Evolutionary conservation across 345 rosid species (phyloP), one percentile per base, ranked within the genome.

Genomic region (Ceriops decandra): DNA sequence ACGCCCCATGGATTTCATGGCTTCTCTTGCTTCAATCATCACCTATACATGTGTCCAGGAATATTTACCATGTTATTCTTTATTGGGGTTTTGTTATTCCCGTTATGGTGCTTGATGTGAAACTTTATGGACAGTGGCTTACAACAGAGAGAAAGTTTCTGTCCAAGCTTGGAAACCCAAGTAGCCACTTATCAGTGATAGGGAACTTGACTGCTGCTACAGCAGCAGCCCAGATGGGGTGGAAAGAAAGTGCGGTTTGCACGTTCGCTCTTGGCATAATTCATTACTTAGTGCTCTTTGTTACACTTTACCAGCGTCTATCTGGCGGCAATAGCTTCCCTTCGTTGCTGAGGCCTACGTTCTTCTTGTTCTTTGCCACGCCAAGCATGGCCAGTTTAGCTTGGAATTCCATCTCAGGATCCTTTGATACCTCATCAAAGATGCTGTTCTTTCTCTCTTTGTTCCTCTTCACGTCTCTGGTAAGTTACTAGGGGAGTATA

Each of bases 51-150:
- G 52, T 67, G 15, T 73, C 81, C 10, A 8, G 68, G 0, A 62
- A 68, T 11, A 31, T 67, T 64, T 30, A 35, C 9, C 74, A 74
- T 32, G 60, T 46, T 2, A 52, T 61, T 52, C 84, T 86, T 63
- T 86, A 83, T 59, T 75, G 80, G 71, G 52, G 78, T 31, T 83
- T 84, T 62, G 74, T 72, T 7, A 3, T 73, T 60, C 95, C 95
- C 0, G 65, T 91, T 56, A 60, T 78, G 70, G 57, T 82, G 9
- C 87, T 91, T 2, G 88, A 88, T 68, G 49, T 82, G 16, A 88
- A 88, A 62, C 80, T 91, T 49, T 88, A 88, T 28, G 95, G 97
- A 16, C 92, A 86, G 72, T 87, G 97, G 93, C 80, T 89, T 74
- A 86, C 93, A 6, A 85, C 89, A 1, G 83, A 85, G 77, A 87